Conservation (phyloP, 176 grass and related monocot species). For the Lolium rigidum region DNA sequence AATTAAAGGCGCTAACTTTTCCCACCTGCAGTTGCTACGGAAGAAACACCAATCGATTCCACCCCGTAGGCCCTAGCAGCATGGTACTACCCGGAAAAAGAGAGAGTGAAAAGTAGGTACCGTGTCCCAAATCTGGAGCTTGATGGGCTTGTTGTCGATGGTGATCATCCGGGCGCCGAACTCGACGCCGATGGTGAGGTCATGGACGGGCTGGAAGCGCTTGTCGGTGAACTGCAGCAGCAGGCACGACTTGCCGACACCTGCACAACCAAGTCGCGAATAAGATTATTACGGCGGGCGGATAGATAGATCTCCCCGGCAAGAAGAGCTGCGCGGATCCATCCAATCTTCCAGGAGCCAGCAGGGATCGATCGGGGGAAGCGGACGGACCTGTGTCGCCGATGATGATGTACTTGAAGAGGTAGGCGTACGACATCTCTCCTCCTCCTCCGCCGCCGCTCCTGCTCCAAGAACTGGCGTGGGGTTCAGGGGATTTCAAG, state of each 20-base stretch:
- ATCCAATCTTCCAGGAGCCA: not conserved
- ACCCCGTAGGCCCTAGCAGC: not conserved
- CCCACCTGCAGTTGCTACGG: not conserved
- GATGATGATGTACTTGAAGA: constrained; percentile 99
- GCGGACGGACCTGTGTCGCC: constrained; percentile 69
- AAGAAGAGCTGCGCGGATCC: not conserved
- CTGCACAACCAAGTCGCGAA: constrained; percentile 4
- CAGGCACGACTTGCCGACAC: constrained; percentile 84
- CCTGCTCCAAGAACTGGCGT: not conserved
- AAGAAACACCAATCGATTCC: not conserved
- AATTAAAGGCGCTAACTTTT: not conserved
- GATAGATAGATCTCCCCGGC: constrained; percentile 15
- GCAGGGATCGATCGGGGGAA: not conserved
- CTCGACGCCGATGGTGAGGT: constrained; percentile 88
- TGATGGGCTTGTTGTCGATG: constrained; percentile 81
- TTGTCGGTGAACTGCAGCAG: constrained; percentile 90
- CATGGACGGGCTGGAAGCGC: constrained; percentile 85
- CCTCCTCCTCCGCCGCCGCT: not conserved
- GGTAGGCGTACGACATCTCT: constrained; percentile 93
- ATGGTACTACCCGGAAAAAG: not conserved
- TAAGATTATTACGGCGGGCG: not conserved
- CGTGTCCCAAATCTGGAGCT: constrained; percentile 92
- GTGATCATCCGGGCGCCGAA: constrained; percentile 84
- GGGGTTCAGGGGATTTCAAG: not conserved
- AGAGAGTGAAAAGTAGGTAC: constrained; percentile 16